A percentile compares a stretch with the other conserved stretches of the same genome.
These are phyloP conservation scores for Nannochloropsis oceanica DNA, from an alignment of 108 stramenopile genomes.

Conservation along the genomic window DNA sequence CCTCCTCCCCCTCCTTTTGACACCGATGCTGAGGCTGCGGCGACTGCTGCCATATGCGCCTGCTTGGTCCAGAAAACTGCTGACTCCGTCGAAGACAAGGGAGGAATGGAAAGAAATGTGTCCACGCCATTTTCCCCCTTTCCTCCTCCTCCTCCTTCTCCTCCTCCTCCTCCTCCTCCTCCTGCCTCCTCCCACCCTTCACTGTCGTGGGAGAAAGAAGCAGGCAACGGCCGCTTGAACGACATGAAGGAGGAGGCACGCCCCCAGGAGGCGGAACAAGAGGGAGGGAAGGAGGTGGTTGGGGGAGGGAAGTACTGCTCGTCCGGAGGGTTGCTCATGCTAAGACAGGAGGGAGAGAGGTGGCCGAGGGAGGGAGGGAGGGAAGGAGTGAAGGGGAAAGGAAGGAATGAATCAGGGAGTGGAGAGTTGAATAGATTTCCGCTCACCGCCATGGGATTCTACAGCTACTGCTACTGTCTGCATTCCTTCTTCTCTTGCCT, in stretches of 20 bases:
- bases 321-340: not conserved
- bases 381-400: not conserved
- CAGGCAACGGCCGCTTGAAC: not conserved
- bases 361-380: not conserved
- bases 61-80: not conserved
- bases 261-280: not conserved
- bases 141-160: not conserved
- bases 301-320: not conserved
- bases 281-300: not conserved
- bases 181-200: not conserved
- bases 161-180: not conserved
- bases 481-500: not conserved
- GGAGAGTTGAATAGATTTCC: not conserved
- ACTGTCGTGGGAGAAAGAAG: not conserved
- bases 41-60: not conserved
- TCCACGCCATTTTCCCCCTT: not conserved
- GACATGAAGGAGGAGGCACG: not conserved
- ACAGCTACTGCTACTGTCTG: not conserved
- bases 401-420: not conserved
- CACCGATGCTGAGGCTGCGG: too few relatives aligned
- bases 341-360: too few relatives aligned
- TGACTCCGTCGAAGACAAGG: too few relatives aligned
- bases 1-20: not conserved
- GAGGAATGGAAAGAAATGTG: too few relatives aligned
- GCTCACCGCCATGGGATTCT: too few relatives aligned